These are phyloP conservation scores for Chytridiales sp. DNA, from an alignment of 371 early-diverging fungal genomes.

Conservation along the genomic window DNA sequence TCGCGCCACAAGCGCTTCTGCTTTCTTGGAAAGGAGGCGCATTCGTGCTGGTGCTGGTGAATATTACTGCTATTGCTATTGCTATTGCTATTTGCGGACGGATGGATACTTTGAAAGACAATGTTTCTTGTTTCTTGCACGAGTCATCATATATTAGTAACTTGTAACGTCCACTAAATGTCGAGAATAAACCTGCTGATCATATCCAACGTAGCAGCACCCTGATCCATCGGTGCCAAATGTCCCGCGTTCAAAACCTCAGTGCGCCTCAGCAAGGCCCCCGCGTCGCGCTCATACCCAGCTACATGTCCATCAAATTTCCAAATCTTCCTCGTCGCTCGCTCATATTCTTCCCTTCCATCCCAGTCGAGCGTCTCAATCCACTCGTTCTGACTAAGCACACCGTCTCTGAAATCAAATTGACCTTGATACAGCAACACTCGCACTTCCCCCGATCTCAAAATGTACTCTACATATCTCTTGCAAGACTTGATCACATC, in stretches of 20 bases:
- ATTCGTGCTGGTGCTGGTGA: no score
- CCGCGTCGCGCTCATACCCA: slow-evolving; percentile 54
- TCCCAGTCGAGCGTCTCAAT: slow-evolving; percentile 60
- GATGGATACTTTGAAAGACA: no score
- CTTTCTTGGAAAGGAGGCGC: no score
- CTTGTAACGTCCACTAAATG: not conserved
- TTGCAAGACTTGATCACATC: slow-evolving; percentile 63
- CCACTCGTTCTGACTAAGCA: slow-evolving; percentile 57
- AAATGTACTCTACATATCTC: slow-evolving; percentile 46
- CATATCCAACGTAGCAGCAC: slow-evolving; percentile 22
- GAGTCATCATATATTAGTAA: no score
- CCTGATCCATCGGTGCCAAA: slow-evolving; percentile 60
- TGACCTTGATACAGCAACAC: slow-evolving; percentile 57
- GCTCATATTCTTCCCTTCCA: slow-evolving; percentile 44
- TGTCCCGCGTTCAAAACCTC: slow-evolving; percentile 65
- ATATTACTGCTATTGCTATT: no score
- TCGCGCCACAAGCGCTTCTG: no score
- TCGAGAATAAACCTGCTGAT: slow-evolving; percentile 15
- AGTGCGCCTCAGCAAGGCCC: slow-evolving; percentile 45
- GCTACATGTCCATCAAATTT: slow-evolving; percentile 44
- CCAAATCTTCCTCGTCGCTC: slow-evolving; percentile 54
- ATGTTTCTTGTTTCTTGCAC: no score
- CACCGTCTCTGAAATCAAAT: slow-evolving; percentile 72
- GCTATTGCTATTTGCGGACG: no score
- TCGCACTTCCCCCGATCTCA: slow-evolving; percentile 35